These are phyloP conservation scores for Rhizoclosmatium globosum DNA, from an alignment of 192 early-diverging fungal species.

Conservation along the genomic window DNA sequence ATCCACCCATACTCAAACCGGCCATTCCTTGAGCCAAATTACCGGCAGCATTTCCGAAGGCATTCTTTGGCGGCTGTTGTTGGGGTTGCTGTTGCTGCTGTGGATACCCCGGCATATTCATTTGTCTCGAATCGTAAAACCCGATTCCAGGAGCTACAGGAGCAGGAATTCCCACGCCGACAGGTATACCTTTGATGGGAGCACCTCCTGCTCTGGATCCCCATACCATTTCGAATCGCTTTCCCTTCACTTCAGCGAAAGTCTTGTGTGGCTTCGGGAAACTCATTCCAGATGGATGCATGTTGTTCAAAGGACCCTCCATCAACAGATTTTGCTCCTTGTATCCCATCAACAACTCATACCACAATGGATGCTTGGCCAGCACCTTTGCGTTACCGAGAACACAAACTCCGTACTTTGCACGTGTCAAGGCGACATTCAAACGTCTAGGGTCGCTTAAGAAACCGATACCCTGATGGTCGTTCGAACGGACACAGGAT, in stretches of 20 bases:
- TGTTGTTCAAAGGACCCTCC: conserved; percentile 89
- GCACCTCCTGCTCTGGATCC: conserved; percentile 41
- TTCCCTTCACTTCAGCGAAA: conserved; percentile 36
- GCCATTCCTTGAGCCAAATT: conserved; percentile 21
- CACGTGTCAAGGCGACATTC: conserved; percentile 96
- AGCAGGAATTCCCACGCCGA: conserved; percentile 26
- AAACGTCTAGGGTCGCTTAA: conserved; percentile 82
- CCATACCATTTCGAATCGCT: conserved; percentile 44
- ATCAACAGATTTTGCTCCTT: conserved; percentile 90
- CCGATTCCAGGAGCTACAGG: conserved; percentile 4
- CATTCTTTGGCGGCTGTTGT: background rate
- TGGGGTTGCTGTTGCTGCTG: background rate
- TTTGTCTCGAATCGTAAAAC: conserved; percentile 28
- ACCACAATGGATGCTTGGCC: conserved; percentile 94
- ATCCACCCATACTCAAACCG: background rate
- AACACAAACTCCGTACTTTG: conserved; percentile 93
- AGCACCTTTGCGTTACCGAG: conserved; percentile 96
- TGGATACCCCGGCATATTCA: background rate
- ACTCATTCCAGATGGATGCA: conserved; percentile 90
- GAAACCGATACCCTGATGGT: conserved; percentile 97
- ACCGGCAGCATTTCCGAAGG: background rate
- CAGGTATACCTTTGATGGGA: conserved; percentile 31
- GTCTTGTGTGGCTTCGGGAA: conserved; percentile 63
- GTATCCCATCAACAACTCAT: conserved; percentile 93
- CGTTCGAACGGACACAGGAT: conserved; percentile 96